Conservation (phyloP, 2,329 filamentous ascomycete species). For the Trichoderma sp. region DNA sequence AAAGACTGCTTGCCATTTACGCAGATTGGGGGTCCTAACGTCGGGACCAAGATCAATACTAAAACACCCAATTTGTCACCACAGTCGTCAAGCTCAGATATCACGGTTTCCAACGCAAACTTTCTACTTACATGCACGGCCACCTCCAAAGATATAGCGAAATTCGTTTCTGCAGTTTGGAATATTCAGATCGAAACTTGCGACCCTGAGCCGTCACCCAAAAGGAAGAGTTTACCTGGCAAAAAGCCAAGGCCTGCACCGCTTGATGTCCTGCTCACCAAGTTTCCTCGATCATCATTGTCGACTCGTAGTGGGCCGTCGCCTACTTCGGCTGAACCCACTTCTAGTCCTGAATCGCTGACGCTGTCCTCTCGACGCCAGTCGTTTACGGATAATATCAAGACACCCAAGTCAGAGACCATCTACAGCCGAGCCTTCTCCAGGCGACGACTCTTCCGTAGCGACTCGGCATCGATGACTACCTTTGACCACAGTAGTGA, state of each 20-base stretch:
- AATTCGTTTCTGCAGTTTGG: conserved; percentile 52
- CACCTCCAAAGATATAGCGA: conserved; percentile 51
- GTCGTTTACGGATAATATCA: conserved; percentile 26
- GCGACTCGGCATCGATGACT: conserved; percentile 33
- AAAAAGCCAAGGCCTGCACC: conserved; percentile 28
- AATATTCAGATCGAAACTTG: conserved; percentile 36
- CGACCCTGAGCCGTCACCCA: conserved; percentile 42
- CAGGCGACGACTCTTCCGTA: conserved; percentile 20
- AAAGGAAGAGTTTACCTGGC: conserved; percentile 25
- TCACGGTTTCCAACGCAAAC: conserved; percentile 51
- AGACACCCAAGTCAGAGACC: conserved; percentile 30
- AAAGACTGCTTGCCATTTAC: conserved; percentile 38
- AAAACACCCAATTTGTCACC: conserved; percentile 26
- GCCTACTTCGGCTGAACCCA: conserved; percentile 11
- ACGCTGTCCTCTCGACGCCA: conserved; percentile 7
- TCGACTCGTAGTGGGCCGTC: conserved; percentile 25
- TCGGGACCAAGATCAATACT: conserved; percentile 28
- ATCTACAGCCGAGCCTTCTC: conserved; percentile 32
- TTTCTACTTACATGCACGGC: conserved; percentile 56
- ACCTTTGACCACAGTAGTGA: conserved; percentile 36
- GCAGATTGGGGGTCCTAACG: conserved; percentile 37
- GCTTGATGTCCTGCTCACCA: conserved; percentile 31
- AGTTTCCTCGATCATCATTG: conserved; percentile 30
- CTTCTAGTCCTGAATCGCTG: conserved; percentile 16
- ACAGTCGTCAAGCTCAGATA: conserved; percentile 28